Conservation (phyloP, 108 stramenopile species). For the Pinguiococcus pyrenoidosus region DNA sequence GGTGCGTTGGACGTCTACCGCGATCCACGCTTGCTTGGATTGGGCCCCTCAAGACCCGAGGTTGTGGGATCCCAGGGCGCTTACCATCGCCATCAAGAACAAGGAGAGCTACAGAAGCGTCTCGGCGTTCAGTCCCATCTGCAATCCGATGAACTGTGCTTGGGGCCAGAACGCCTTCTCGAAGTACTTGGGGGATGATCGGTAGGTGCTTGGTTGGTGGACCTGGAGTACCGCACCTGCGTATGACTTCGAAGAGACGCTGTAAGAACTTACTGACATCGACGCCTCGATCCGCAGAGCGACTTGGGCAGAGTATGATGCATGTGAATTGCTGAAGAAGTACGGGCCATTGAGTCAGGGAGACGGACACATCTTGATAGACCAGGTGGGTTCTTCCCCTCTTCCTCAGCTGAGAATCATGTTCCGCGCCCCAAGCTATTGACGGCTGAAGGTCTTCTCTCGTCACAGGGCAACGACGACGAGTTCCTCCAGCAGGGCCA, state of each 20-base stretch:
- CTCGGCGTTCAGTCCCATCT: slow-evolving; percentile 85
- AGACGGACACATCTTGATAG: slow-evolving; percentile 66
- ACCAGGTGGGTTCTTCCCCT: too few relatives aligned
- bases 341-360: slow-evolving; percentile 24
- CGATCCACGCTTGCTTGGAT: slow-evolving; percentile 40
- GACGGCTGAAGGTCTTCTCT: not conserved
- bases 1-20: slow-evolving; percentile 14
- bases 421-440: too few relatives aligned
- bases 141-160: slow-evolving; percentile 72
- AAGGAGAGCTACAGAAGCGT: slow-evolving; percentile 42
- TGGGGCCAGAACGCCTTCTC: slow-evolving; percentile 96
- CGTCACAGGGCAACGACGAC: not conserved
- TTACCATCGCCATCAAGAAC: slow-evolving; percentile 65
- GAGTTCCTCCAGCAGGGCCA: slow-evolving; percentile 16
- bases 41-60: slow-evolving; percentile 85
- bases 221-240: not conserved
- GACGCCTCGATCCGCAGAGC: too few relatives aligned
- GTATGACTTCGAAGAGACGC: not conserved
- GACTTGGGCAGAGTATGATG: slow-evolving; percentile 56
- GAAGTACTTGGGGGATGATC: slow-evolving; percentile 69
- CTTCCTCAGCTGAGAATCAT: too few relatives aligned
- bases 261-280: too few relatives aligned
- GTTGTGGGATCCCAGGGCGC: slow-evolving; percentile 83
- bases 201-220: not conserved
- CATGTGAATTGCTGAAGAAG: slow-evolving; percentile 52